A percentile compares a stretch with the other conserved stretches of the same genome.
Evolutionary conservation across 2,329 filamentous ascomycete species (phyloP).

Genomic region (Drechslerella dactyloides): DNA sequence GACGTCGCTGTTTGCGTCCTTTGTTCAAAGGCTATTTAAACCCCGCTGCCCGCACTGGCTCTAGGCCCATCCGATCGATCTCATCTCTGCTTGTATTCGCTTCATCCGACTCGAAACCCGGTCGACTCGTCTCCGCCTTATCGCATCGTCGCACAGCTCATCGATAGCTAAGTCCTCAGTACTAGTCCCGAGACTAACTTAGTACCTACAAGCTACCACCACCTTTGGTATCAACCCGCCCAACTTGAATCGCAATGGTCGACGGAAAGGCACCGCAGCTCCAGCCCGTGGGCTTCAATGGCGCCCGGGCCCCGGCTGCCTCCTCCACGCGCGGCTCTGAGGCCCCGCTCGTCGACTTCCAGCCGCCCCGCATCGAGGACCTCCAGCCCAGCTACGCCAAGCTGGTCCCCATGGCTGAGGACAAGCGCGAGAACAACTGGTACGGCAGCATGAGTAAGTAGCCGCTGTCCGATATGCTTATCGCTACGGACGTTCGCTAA

Average conservation of each 20-base stretch:
- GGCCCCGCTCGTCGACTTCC: conserved; percentile 69
- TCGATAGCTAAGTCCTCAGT: not conserved
- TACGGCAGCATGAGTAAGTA: conserved; percentile 82
- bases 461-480: not conserved
- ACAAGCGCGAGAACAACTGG: conserved; percentile 78
- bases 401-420: conserved; percentile 38
- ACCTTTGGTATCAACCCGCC: too few relatives aligned
- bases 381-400: conserved; percentile 82
- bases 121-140: too few relatives aligned
- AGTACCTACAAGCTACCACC: too few relatives aligned
- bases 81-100: too few relatives aligned
- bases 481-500: too few relatives aligned
- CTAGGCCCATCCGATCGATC: too few relatives aligned
- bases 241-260: not conserved
- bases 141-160: too few relatives aligned
- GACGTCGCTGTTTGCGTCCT: too few relatives aligned
- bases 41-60: too few relatives aligned
- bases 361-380: conserved; percentile 81
- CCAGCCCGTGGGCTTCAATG: conserved; percentile 39
- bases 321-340: conserved; percentile 60
- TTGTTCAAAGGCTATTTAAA: too few relatives aligned
- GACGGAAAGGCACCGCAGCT: conserved; percentile 16
- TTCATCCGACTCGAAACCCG: too few relatives aligned
- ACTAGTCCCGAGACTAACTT: too few relatives aligned
- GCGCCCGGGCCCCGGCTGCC: conserved; percentile 57